Evolutionary conservation across 306 rosid species (phyloP).

Genomic region (Datisca glomerata): DNA sequence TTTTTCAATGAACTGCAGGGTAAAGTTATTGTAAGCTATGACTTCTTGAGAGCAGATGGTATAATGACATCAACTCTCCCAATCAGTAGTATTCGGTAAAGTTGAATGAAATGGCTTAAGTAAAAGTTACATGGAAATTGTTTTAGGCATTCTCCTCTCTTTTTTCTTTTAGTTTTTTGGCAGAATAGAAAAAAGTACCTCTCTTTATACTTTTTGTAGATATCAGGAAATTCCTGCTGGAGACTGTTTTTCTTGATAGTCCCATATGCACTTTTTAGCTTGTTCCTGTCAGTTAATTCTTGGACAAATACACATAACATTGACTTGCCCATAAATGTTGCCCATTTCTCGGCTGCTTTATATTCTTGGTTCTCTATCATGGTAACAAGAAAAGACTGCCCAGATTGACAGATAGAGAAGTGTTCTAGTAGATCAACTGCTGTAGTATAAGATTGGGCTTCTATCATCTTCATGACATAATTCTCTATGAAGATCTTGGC

Average conservation of each 20-base stretch:
- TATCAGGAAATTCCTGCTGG: constrained; percentile 61
- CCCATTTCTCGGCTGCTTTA: constrained; percentile 97
- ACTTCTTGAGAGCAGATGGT: constrained; percentile 2
- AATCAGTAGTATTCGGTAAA: too few species aligned
- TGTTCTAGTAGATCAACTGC: constrained; percentile 81
- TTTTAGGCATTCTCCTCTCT: too few species aligned
- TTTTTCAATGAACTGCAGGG: constrained; percentile 62
- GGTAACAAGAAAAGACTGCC: constrained; percentile 48
- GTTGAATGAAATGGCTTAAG: constrained; percentile 2
- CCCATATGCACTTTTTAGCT: constrained; percentile 64
- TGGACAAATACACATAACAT: constrained; percentile 56
- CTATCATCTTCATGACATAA: constrained; percentile 45
- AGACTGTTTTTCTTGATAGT: constrained; percentile 67
- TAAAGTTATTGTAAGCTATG: constrained; percentile 14
- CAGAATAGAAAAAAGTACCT: constrained; percentile 32
- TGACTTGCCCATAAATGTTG: constrained; percentile 77
- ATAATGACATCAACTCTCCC: background rate
- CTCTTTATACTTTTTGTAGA: constrained; percentile 68
- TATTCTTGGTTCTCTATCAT: constrained; percentile 61
- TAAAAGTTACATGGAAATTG: too few species aligned
- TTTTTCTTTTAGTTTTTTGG: too few species aligned
- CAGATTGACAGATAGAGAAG: constrained; percentile 53
- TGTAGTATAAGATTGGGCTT: constrained; percentile 42
- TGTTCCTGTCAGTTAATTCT: constrained; percentile 46
- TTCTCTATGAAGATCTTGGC: constrained; percentile 49